Percentiles rank a stretch among this genome's conserved stretches.
These are phyloP conservation scores for Cicer yamashitae DNA, from an alignment of 306 rosid genomes.

Conservation along the genomic window DNA sequence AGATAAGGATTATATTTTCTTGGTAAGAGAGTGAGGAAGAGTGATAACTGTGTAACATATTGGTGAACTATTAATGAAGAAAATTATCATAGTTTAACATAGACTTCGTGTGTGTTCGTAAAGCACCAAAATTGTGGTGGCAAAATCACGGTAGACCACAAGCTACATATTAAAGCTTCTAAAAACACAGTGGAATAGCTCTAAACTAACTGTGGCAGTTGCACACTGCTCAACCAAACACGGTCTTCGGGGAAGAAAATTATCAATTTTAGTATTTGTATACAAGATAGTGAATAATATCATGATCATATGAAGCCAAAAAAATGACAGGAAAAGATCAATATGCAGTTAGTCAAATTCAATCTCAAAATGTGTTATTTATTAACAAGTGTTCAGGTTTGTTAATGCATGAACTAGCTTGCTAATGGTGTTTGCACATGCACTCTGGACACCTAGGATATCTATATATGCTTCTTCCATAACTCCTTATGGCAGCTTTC, in stretches of 20 bases:
- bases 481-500: constrained; percentile 59
- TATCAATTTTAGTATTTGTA: no score
- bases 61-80: constrained; percentile 24
- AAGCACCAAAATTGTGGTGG: no score
- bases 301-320: neutral
- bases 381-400: constrained; percentile 2
- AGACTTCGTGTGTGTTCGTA: neutral
- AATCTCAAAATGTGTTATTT: constrained; percentile 7
- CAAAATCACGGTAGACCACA: no score
- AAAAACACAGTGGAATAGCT: no score
- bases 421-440: constrained; percentile 74
- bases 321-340: neutral
- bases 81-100: constrained; percentile 31
- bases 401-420: constrained; percentile 26
- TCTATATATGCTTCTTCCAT: constrained; percentile 84
- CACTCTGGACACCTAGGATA: constrained; percentile 79
- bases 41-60: constrained; percentile 40
- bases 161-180: no score
- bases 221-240: no score
- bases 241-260: no score
- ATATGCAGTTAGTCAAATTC: constrained; percentile 3
- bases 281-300: no score
- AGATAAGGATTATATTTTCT: constrained; percentile 40
- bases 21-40: constrained; percentile 44
- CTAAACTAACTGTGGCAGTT: no score